Conservation (phyloP, 2,329 filamentous ascomycete genomes). For the Fusarium tanahbumbuense region DNA sequence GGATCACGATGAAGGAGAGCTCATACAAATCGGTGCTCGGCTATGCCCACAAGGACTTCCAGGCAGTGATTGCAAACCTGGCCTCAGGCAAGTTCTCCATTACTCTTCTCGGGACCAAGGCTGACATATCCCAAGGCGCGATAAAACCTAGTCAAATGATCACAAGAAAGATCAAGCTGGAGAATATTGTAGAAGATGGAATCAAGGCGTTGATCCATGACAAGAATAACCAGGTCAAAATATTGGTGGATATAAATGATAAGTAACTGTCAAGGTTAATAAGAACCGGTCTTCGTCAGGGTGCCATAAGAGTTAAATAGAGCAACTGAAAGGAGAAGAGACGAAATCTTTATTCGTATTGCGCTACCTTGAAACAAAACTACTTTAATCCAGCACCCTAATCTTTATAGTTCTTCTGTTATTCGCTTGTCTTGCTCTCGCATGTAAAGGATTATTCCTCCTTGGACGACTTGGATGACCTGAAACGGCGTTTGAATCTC, state of each 20-base stretch:
- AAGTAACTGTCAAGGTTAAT: slow-evolving; percentile 11
- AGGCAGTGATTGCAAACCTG: slow-evolving; percentile 63
- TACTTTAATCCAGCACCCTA: too few species aligned
- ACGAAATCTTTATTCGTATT: too few species aligned
- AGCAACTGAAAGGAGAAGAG: too few species aligned
- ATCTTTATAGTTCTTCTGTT: too few species aligned
- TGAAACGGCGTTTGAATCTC: too few species aligned
- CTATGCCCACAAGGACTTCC: slow-evolving; percentile 58
- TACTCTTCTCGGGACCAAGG: background rate
- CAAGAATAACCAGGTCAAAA: slow-evolving; percentile 72
- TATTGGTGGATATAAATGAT: slow-evolving; percentile 61
- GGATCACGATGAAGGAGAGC: slow-evolving; percentile 45
- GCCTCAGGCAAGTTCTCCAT: slow-evolving; percentile 15
- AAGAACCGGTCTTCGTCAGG: too few species aligned
- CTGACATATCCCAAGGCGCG: slow-evolving; percentile 51
- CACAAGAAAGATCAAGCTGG: slow-evolving; percentile 66
- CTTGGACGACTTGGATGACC: too few species aligned
- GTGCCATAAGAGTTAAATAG: too few species aligned
- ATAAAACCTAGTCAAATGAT: slow-evolving; percentile 69
- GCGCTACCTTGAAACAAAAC: too few species aligned
- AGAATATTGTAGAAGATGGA: slow-evolving; percentile 67
- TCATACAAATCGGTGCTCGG: slow-evolving; percentile 44
- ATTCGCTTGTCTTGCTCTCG: too few species aligned
- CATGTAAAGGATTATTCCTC: too few species aligned
- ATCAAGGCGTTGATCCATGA: slow-evolving; percentile 68